Evolutionary conservation across 768 basidiomycete genomes (phyloP), one percentile per base, ranked within the genome.

Genomic region (Xerocomus brunneocitrinus): DNA sequence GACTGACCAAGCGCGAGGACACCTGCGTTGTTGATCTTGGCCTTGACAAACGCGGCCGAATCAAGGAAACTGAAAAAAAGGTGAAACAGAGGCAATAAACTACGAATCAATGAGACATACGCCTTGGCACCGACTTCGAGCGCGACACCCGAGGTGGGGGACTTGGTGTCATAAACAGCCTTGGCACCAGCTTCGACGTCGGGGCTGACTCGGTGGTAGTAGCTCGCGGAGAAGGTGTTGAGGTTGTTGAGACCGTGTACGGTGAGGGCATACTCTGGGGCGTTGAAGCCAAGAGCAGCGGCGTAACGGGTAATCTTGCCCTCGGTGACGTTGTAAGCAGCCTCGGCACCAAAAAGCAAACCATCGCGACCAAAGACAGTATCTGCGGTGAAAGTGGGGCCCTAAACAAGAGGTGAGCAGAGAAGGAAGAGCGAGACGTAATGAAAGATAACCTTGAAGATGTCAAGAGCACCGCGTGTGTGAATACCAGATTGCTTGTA

Each of bases 401-500:
- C 97, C 94, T 97, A 36, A 12, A 35, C 35, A 50, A n/a, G 42
- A 50, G 54, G 53, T 55, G 5, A 55, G 43, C 45, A 32, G 22
- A 19, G 27, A 19, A 39, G 32, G 39, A 38, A 3, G 25, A 41
- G 13, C 9, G n/a, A 49, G 47, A 59, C 3, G 46, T 30, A 46
- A 50, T 16, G 55, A 52, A 47, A 63, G 75, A 53, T 22, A 53
- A 93, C 93, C 87, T 91, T 95, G 88, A 97, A 90, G 62, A 97
- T 73, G 71, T 99, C 95, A 58, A 98, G 81, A 67, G 79, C 75
- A 56, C 89, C 91, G 55, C 94, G 89, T 65, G 89, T 84, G 84
- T 98, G 94, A 66, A 98, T 75, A 56, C 89, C 91, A 49, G 92
- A 91, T 74, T 97, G 94, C 83, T 98, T 98, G 85, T 93, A 98